Evolutionary conservation across 73 alveolate species (phyloP).

Genomic region (Durusdinium trenchii): DNA sequence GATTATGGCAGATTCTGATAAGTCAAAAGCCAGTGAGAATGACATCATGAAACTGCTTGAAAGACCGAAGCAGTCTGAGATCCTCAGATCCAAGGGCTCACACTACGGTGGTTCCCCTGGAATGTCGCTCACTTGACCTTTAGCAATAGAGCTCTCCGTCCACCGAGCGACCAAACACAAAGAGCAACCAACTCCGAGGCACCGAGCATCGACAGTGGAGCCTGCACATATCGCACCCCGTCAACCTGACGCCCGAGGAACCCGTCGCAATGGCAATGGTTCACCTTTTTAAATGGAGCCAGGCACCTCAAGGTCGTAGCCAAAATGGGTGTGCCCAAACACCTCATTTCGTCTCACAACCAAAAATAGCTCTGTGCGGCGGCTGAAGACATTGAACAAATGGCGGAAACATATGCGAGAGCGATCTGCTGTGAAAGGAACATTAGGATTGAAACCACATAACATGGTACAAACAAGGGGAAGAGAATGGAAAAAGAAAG

Average conservation of each 20-base stretch:
- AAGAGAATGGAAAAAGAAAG: too few species aligned
- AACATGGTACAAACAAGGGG: too few species aligned
- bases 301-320: constrained; percentile 57
- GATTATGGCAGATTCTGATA: neutral
- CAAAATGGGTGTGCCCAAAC: constrained; percentile 88
- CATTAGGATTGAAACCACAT: too few species aligned
- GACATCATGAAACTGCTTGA: neutral
- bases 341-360: too few species aligned
- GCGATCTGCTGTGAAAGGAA: too few species aligned
- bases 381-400: too few species aligned
- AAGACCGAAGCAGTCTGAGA: neutral
- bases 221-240: constrained; percentile 70
- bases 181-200: neutral
- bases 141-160: neutral
- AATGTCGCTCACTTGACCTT: constrained; percentile 61
- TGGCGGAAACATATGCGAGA: too few species aligned
- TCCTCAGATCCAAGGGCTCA: too few species aligned
- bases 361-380: too few species aligned
- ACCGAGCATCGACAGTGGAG: constrained; percentile 72
- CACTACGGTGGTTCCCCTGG: constrained; percentile 86
- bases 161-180: too few species aligned
- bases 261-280: neutral
- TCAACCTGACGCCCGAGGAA: constrained; percentile 37
- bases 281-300: neutral
- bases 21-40: neutral